phyloP scores from a whole-genome alignment of 179 eudicot genomes.

The Patellifolia procumbens region DNA sequence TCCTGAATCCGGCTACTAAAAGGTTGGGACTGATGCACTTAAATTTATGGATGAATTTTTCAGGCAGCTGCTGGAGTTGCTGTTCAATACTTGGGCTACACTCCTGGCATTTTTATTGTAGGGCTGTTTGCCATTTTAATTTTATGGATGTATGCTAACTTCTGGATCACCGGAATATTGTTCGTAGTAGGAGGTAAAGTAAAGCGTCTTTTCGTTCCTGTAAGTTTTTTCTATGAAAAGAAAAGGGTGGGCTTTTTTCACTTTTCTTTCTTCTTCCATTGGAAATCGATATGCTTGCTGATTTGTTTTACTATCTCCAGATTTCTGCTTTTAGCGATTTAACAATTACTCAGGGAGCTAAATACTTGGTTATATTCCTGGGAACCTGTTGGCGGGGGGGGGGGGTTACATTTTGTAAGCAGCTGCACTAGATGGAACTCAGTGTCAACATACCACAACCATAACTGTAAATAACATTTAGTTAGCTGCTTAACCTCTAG shows the following conservation, averaged over 20 bases:
- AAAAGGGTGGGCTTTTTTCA: background rate
- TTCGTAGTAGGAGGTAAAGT: constrained; percentile 97
- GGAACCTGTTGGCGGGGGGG: too few species aligned
- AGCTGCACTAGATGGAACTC: background rate
- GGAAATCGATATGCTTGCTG: background rate
- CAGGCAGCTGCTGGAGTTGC: constrained; percentile 96
- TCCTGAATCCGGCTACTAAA: background rate
- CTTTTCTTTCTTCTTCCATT: background rate
- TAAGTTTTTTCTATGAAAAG: background rate
- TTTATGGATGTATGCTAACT: constrained; percentile 98
- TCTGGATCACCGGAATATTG: constrained; percentile 91
- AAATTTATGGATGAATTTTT: constrained; percentile 32
- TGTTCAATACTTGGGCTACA: constrained; percentile 87
- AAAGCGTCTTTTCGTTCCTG: constrained; percentile 30
- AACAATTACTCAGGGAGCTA: background rate
- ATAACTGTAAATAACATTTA: too few species aligned
- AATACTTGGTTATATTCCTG: constrained; percentile 5
- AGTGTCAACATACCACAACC: background rate
- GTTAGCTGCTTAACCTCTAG: too few species aligned
- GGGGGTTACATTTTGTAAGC: background rate
- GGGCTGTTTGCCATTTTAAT: constrained; percentile 87
- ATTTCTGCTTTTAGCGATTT: background rate
- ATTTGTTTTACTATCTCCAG: background rate
- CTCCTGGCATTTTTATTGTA: constrained; percentile 96
- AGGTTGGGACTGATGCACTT: constrained; percentile 16